These are phyloP conservation scores for Melaleuca quinquenervia DNA, from an alignment of 345 rosid species.

Conservation along the genomic window DNA sequence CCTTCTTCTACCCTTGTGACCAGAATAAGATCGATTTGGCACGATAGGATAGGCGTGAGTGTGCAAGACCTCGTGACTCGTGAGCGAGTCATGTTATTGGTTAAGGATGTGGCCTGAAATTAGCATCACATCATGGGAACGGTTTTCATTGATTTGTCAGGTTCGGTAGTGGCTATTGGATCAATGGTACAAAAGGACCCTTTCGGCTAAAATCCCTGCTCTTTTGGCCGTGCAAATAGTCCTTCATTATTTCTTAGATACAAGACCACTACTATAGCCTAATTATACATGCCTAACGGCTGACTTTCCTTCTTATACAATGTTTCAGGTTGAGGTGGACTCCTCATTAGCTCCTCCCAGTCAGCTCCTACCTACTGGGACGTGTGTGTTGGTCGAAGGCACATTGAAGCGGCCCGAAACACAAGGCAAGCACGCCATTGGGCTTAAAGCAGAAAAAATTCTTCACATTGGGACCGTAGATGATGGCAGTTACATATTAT, in stretches of 20 bases:
- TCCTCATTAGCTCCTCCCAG: constrained; percentile 35
- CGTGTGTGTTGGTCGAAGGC: constrained; percentile 71
- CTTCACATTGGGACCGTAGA: constrained; percentile 77
- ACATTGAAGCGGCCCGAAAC: constrained; percentile 16
- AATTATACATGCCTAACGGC: background rate
- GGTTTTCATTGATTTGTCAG: background rate
- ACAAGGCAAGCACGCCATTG: constrained; percentile 27
- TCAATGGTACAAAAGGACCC: background rate
- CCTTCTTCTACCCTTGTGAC: background rate
- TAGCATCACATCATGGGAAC: background rate
- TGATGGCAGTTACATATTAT: constrained; percentile 39
- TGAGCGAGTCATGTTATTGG: background rate
- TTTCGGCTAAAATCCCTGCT: background rate
- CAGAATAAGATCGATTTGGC: background rate
- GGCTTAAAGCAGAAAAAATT: constrained; percentile 53
- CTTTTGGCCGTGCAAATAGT: background rate
- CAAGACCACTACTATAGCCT: background rate
- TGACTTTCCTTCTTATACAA: background rate
- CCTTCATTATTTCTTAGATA: background rate
- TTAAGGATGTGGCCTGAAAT: background rate
- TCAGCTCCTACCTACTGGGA: constrained; percentile 41
- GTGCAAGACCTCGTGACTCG: background rate
- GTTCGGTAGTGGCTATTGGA: background rate
- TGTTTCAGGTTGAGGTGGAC: constrained; percentile 56
- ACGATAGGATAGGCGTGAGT: background rate